Percentiles rank a stretch among this genome's conserved stretches.
Conservation (phyloP, 2,329 filamentous ascomycete genomes). For the Penicillium hordei region DNA sequence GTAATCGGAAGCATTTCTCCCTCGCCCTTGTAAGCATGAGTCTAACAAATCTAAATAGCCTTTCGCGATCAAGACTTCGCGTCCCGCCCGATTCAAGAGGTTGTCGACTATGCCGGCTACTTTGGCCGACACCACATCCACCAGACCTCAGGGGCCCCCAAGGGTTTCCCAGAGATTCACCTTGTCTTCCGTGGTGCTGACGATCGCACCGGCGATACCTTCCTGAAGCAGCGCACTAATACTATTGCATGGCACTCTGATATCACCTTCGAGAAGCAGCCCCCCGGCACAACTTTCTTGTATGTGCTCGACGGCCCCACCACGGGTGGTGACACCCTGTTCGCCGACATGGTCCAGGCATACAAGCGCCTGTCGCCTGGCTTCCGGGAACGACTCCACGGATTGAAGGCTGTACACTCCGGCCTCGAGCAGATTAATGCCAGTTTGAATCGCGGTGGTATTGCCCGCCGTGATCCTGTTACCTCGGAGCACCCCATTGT, state of each 20-base stretch:
- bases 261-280: slow-evolving; percentile 83
- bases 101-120: slow-evolving; percentile 68
- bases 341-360: slow-evolving; percentile 74
- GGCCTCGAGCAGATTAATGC: slow-evolving; percentile 76
- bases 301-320: slow-evolving; percentile 81
- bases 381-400: slow-evolving; percentile 78
- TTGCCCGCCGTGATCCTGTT: slow-evolving; percentile 74
- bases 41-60: slow-evolving; percentile 38
- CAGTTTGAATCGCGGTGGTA: slow-evolving; percentile 64
- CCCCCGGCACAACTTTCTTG: slow-evolving; percentile 84
- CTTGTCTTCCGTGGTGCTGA: slow-evolving; percentile 72
- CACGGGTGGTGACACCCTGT: slow-evolving; percentile 81
- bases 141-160: slow-evolving; percentile 72
- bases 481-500: slow-evolving; percentile 74
- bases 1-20: slow-evolving; percentile 12
- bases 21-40: background rate
- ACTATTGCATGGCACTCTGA: slow-evolving; percentile 88
- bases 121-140: slow-evolving; percentile 83
- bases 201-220: slow-evolving; percentile 60
- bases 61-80: slow-evolving; percentile 75
- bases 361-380: slow-evolving; percentile 77
- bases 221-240: slow-evolving; percentile 70
- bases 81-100: slow-evolving; percentile 67
- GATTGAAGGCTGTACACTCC: slow-evolving; percentile 77
- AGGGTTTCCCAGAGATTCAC: slow-evolving; percentile 72